Conservation (phyloP, 169 alveolate species). For the Neospora caninum region DNA sequence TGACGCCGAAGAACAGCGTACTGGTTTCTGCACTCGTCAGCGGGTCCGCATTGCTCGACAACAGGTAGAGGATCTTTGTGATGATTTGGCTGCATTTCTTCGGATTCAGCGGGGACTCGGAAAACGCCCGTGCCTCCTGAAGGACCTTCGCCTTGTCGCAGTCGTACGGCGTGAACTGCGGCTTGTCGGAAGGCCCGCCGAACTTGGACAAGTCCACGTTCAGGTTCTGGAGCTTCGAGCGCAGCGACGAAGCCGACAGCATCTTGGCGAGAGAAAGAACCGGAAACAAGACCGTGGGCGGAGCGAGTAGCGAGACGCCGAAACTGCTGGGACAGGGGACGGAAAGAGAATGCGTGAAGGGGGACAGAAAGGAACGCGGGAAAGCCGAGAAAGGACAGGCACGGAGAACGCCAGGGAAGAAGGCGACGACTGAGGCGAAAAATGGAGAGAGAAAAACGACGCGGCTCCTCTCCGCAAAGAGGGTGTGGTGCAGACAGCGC, state of each 20-base stretch:
- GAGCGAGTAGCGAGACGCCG: background rate
- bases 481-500: background rate
- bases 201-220: constrained; percentile 45
- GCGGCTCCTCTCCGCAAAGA: background rate
- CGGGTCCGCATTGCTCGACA: constrained; percentile 74
- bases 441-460: background rate
- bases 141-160: constrained; percentile 65
- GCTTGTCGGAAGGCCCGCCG: constrained; percentile 5
- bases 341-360: background rate
- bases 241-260: constrained; percentile 57
- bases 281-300: background rate
- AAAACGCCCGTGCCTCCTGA: constrained; percentile 70
- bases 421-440: background rate
- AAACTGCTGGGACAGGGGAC: background rate
- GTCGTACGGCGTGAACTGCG: constrained; percentile 5
- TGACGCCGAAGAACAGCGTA: constrained; percentile 93
- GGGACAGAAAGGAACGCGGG: background rate
- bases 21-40: constrained; percentile 91
- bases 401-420: background rate
- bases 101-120: constrained; percentile 62
- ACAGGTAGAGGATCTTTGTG: constrained; percentile 60
- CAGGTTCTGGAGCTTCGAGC: constrained; percentile 67
- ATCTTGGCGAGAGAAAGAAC: constrained; percentile 37
- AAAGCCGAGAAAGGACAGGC: no score
- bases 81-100: constrained; percentile 56